Percentiles rank a stretch among this genome's conserved stretches.
Conservation (phyloP, 306 rosid species). For the Cicer cuneatum region DNA sequence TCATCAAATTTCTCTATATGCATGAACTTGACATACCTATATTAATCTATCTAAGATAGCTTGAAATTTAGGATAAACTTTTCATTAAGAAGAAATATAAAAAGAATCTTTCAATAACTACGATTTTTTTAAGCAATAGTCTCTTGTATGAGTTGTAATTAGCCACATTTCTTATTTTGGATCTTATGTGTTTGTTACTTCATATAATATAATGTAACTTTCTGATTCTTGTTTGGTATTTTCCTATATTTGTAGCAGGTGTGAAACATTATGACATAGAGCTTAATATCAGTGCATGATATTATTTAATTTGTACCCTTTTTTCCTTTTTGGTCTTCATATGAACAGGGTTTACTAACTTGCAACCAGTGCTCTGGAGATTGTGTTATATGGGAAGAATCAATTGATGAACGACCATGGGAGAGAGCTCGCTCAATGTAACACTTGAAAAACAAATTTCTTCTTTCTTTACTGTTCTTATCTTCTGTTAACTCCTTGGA, state of each 20-base stretch:
- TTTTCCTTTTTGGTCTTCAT: slow-evolving; percentile 32
- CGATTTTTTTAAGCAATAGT: neutral
- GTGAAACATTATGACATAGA: slow-evolving; percentile 13
- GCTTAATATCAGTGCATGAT: slow-evolving; percentile 29
- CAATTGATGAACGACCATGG: slow-evolving; percentile 93
- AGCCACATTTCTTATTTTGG: neutral
- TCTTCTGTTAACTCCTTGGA: slow-evolving; percentile 32
- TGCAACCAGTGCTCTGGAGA: slow-evolving; percentile 90
- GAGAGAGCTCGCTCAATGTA: slow-evolving; percentile 90
- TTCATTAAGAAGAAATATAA: neutral
- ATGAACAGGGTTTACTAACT: slow-evolving; percentile 77
- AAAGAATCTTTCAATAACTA: neutral
- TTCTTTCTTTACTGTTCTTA: slow-evolving; percentile 15
- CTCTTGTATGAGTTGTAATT: neutral
- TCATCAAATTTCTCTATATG: neutral
- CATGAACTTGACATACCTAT: neutral
- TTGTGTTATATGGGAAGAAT: slow-evolving; percentile 95
- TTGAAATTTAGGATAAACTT: neutral
- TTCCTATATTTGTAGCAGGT: slow-evolving; percentile 13
- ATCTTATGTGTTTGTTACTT: slow-evolving; percentile 15
- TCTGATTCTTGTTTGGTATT: slow-evolving; percentile 27
- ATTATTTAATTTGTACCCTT: neutral
- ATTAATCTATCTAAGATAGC: neutral
- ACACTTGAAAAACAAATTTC: slow-evolving; percentile 18
- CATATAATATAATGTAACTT: slow-evolving; percentile 13